Evolutionary conservation across 495 filamentous ascomycete genomes (phyloP), one percentile per base, ranked within the genome.

Genomic region (Annulohypoxylon maeteangense): DNA sequence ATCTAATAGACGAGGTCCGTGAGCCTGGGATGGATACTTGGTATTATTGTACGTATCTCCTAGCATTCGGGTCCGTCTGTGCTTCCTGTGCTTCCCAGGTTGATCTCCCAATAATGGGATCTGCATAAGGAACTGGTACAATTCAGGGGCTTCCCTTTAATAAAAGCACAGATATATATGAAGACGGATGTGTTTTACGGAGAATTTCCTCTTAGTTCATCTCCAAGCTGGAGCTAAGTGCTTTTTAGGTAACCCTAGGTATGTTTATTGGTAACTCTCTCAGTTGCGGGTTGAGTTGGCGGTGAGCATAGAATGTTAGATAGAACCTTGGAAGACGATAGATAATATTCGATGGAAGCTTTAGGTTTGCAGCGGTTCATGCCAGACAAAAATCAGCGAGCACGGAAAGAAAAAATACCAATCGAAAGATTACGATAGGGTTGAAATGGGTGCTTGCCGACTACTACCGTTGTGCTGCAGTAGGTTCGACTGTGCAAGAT

Each of bases 1-100:
- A 65, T 68, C 70, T 61, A 58, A 59, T 65, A 68, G 45, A 72
- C 47, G 70, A 64, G 64, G 70, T 72, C 70, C 70, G 70, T 72
- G 70, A 57, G 36, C 54, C 16, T 51, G 60, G 55, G 54, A 72
- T 67, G 44, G 56, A 12, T 12, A 14, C 50, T 32, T 62, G 4
- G 25, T 47, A 34, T 7, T 18, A 14, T 11, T 36, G 36, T 70
- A 40, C 50, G 31, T 51, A 29, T 36, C 38, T 25, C 42, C 42
- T 27, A 54, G 12, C 34, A 36, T n/a, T 56, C 62, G 60, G 45
- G 55, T 60, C 48, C 45, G 69, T 72, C 58, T 64, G 60, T 68
- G 64, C 65, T 56, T 38, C 47, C 40, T n/a, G 36, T 40, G 27
- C 27, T 29, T 29, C 27, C 70, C 65, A 68, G 60, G 70, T 48